phyloP scores from a whole-genome alignment of 352 stramenopile genomes.

The Peronospora destructor region DNA sequence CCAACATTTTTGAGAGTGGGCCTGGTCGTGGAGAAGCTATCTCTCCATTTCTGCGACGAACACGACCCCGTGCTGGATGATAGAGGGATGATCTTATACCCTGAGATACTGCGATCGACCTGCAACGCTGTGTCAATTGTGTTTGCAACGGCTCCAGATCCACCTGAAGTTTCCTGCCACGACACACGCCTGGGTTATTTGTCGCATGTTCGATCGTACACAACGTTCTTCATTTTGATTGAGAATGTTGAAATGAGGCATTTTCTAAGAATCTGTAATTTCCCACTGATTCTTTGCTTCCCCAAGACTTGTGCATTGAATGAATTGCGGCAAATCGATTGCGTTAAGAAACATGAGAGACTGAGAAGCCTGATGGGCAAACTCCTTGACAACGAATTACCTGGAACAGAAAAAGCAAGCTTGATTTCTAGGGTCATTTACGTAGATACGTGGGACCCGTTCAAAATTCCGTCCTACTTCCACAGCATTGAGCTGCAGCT shows the following conservation, averaged over 20 bases:
- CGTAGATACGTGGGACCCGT: slow-evolving; percentile 41
- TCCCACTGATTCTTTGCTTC: slow-evolving; percentile 61
- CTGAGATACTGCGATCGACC: slow-evolving; percentile 45
- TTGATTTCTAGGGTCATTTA: slow-evolving; percentile 50
- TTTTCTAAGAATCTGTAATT: slow-evolving; percentile 67
- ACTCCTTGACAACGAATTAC: slow-evolving; percentile 42
- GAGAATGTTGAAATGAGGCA: slow-evolving; percentile 57
- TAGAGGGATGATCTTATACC: slow-evolving; percentile 41
- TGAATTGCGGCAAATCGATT: slow-evolving; percentile 31
- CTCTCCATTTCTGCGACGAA: slow-evolving; percentile 65
- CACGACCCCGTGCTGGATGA: slow-evolving; percentile 31
- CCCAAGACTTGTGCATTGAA: slow-evolving; percentile 21
- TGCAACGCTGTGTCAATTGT: slow-evolving; percentile 35
- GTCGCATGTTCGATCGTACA: slow-evolving; percentile 58
- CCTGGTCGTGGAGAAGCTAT: slow-evolving; percentile 35
- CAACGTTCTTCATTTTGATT: slow-evolving; percentile 41
- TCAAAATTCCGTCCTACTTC: slow-evolving; percentile 51
- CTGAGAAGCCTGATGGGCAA: slow-evolving; percentile 25
- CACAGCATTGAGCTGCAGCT: slow-evolving; percentile 58
- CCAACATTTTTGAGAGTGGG: slow-evolving; percentile 33
- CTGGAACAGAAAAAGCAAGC: slow-evolving; percentile 20
- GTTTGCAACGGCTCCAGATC: slow-evolving; percentile 42
- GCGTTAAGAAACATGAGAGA: slow-evolving; percentile 32
- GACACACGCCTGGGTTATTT: slow-evolving; percentile 56
- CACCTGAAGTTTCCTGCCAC: slow-evolving; percentile 42